phyloP scores from a whole-genome alignment of 202 grass and related monocot genomes.

The Brachypodium distachyon region DNA sequence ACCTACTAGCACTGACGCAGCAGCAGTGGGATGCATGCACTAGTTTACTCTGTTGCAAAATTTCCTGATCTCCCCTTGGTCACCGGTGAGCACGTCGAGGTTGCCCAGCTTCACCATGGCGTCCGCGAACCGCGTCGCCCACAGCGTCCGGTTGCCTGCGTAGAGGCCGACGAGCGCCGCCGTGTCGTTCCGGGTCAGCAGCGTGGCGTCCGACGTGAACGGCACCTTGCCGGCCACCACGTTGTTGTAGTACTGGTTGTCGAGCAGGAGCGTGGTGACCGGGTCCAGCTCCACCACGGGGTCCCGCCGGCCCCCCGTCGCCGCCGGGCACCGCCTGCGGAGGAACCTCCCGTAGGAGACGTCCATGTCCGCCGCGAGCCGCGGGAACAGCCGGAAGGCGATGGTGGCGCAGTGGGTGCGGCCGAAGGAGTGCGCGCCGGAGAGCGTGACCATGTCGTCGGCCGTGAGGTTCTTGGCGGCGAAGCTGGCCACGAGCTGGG shows the following conservation, averaged over 20 bases:
- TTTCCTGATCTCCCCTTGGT: constrained; percentile 37
- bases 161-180: constrained; percentile 26
- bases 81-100: constrained; percentile 42
- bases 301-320: constrained; percentile 8
- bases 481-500: constrained; percentile 13
- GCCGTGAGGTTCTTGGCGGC: constrained; percentile 38
- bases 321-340: constrained; percentile 27
- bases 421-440: constrained; percentile 55
- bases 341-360: constrained; percentile 11
- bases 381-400: constrained; percentile 38
- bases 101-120: constrained; percentile 59
- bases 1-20: too few species aligned
- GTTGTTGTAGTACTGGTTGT: constrained; percentile 69
- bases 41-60: constrained; percentile 48
- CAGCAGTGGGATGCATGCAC: background rate
- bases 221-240: constrained; percentile 29
- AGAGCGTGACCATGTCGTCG: constrained; percentile 55
- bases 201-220: constrained; percentile 42
- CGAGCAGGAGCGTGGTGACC: constrained; percentile 16
- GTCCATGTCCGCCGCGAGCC: constrained; percentile 14
- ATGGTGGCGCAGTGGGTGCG: constrained; percentile 45
- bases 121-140: constrained; percentile 25
- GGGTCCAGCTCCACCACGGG: constrained; percentile 19
- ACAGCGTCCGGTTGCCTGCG: constrained; percentile 19
- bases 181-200: constrained; percentile 31